Evolutionary conservation across 208 protist genomes (phyloP).

Genomic region (Trypanosoma cruzi): DNA sequence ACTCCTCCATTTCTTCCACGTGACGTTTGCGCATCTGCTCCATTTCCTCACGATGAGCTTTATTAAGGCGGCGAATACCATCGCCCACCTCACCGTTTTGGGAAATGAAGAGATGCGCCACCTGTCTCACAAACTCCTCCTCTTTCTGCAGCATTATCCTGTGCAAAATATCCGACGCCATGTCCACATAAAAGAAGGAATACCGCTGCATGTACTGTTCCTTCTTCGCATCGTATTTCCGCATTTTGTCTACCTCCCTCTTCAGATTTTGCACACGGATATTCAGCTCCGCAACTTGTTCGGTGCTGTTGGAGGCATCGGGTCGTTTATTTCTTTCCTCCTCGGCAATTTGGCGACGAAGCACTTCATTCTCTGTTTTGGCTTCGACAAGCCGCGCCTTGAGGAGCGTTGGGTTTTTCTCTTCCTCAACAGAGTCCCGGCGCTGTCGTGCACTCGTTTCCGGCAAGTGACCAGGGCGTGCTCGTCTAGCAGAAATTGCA

Average conservation of each 20-base stretch:
- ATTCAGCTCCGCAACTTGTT: conserved; percentile 7
- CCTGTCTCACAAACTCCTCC: conserved; percentile 7
- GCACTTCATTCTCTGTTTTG: conserved; percentile 6
- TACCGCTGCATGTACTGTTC: conserved; percentile 2
- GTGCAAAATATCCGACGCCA: conserved; percentile 8
- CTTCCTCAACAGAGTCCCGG: neutral
- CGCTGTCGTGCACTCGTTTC: conserved; percentile 1
- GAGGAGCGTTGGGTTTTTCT: neutral
- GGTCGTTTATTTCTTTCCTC: neutral
- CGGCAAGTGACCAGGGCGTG: conserved; percentile 7
- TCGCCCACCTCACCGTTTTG: neutral
- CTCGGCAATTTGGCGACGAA: neutral
- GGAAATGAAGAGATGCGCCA: neutral
- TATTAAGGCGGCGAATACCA: conserved; percentile 2
- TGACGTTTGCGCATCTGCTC: conserved; percentile 15
- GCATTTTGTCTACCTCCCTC: conserved; percentile 5
- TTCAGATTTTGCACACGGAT: conserved; percentile 15
- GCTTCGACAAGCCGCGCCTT: neutral
- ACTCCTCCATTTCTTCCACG: conserved; percentile 15
- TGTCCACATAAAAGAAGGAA: conserved; percentile 2
- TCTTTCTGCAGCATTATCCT: conserved; percentile 23
- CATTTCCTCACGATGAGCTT: conserved; percentile 18
- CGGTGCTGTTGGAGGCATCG: neutral
- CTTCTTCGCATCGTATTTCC: conserved; percentile 6
- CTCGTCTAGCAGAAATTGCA: conserved; percentile 24